Base-by-base conservation (phyloP, 495 filamentous ascomycete species). In the Penicillium lagena region DNA sequence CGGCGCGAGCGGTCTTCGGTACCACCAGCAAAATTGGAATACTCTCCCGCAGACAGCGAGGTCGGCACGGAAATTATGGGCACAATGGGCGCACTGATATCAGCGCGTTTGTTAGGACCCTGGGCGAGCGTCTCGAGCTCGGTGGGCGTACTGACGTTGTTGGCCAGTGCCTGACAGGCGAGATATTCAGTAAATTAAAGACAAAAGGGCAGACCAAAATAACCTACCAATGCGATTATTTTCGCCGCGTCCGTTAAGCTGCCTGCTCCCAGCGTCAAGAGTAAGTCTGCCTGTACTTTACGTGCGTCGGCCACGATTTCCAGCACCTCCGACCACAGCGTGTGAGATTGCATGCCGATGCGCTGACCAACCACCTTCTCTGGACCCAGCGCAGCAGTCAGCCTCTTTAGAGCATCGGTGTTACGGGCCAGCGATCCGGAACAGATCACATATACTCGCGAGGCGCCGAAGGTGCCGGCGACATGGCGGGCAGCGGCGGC, bases 31-130 rank as follows among this genome's bases (percentile, higher is more conserved):
- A 74, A 64, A 28, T 70, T 49, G 27, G 72, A 76, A 54, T 81
- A 85, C 59, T 85, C 80, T 13, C 78, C 81, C 1, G 71, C 82
- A 2, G 80, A 83, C 0, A 87, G 65, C 0, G 77, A 72, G 0
- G 82, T 84, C 0, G 82, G 80, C 38, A 87, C 74, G 33, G 72
- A 73, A 43, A 85, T 75, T 13, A 81, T 70, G 0, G 80, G 78
- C 29, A 79, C 61, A 0, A 58, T 66, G 0, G 72, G 66, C 0
- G 47, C 35, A 13, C 67, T 56, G 32, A 72, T 68, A 5, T 61
- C 30, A 10, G 50, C 14, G n/a, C 57, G 60, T 40, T 64, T 65
- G 35, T 56, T 51, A 9, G 69, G 51, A 14, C 64, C 58, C 38
- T 51, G 46, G 35, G 64, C 59, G 13, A 82, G 64, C 14, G 58